Conservation (phyloP, 805 yeast species). For the Yarrowia yakushimensis region DNA sequence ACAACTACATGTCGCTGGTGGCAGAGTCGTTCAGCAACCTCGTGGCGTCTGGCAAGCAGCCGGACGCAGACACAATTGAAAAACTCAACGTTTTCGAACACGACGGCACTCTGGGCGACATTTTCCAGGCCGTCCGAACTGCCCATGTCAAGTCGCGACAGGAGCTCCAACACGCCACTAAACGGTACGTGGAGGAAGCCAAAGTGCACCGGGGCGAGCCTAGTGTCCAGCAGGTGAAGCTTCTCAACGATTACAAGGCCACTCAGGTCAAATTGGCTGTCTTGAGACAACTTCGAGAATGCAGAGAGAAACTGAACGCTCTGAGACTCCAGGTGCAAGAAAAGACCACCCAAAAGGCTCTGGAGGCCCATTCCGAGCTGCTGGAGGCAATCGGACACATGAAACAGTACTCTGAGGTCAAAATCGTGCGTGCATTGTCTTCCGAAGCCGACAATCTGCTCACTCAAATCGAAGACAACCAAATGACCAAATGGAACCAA, state of each 20-base stretch:
- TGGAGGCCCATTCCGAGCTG: neutral
- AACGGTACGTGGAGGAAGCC: constrained; percentile 15
- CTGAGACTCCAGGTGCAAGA: neutral
- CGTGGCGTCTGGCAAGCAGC: neutral
- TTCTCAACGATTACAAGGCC: constrained; percentile 15
- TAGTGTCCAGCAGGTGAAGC: neutral
- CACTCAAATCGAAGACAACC: neutral
- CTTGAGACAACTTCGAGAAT: neutral
- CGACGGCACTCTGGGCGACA: neutral
- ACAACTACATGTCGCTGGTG: constrained; percentile 1
- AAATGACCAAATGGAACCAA: neutral
- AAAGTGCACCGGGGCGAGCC: constrained; percentile 8
- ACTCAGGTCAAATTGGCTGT: constrained; percentile 13
- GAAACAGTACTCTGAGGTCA: constrained; percentile 12
- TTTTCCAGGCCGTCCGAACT: neutral
- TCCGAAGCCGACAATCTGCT: neutral
- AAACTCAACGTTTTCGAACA: constrained; percentile 6
- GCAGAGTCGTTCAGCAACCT: constrained; percentile 12
- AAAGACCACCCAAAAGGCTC: neutral
- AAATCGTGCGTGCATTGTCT: constrained; percentile 3
- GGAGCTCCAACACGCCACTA: neutral
- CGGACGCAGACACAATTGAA: neutral
- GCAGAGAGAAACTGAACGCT: neutral
- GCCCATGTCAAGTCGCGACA: neutral
- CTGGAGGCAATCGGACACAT: neutral